These are phyloP conservation scores for Acanthamoeba sp. DNA, from an alignment of 208 protist genomes.

Conservation along the genomic window DNA sequence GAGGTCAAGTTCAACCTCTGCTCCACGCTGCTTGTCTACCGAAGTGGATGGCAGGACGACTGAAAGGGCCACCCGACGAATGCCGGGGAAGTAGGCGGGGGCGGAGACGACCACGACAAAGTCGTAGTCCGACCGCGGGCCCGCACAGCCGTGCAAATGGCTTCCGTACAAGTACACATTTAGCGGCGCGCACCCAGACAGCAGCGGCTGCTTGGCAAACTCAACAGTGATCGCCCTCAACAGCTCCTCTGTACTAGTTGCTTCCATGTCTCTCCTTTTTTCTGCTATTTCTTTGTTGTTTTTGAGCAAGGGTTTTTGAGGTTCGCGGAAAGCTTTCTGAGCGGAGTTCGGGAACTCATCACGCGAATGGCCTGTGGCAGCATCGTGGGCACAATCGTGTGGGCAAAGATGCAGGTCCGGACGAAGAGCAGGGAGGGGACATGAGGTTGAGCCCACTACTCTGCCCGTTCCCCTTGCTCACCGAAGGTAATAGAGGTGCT, in stretches of 20 bases:
- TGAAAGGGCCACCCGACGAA: not conserved
- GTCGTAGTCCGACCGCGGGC: conserved; percentile 29
- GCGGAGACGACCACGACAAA: conserved; percentile 28
- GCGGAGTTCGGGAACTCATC: too few species aligned
- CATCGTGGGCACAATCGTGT: too few species aligned
- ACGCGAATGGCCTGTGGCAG: too few species aligned
- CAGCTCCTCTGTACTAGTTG: not conserved
- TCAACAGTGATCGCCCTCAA: not conserved
- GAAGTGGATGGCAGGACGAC: not conserved
- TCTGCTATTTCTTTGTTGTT: not conserved
- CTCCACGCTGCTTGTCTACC: not conserved
- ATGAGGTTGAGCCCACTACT: too few species aligned
- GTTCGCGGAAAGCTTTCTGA: too few species aligned
- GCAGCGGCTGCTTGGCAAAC: not conserved
- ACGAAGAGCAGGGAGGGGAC: too few species aligned
- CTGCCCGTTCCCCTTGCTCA: too few species aligned
- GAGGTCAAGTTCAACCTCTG: conserved; percentile 2
- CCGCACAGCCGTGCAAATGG: conserved; percentile 25
- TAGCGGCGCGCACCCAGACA: not conserved
- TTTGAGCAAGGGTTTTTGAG: too few species aligned
- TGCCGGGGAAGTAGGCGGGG: conserved; percentile 55
- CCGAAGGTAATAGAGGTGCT: too few species aligned
- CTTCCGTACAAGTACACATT: conserved; percentile 29
- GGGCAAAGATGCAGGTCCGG: too few species aligned
- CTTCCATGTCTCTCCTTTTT: not conserved